Base-by-base conservation (phyloP, 257 asterid species). In the Euphrasia confusa region DNA sequence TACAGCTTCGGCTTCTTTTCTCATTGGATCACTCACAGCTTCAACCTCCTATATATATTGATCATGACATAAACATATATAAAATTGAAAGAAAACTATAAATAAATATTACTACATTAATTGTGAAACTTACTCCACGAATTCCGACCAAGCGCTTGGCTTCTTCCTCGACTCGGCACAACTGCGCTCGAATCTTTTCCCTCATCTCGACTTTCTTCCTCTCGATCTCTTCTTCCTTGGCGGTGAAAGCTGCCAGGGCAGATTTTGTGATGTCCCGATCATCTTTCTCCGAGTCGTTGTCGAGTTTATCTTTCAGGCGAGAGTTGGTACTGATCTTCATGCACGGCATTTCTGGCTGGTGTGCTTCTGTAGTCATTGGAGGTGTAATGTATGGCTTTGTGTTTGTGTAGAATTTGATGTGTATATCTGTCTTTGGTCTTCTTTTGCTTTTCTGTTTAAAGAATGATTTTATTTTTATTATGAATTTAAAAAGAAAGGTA, bases 171-270 rank as follows among this genome's bases (percentile, higher is more conserved):
- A 81, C 81, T 6, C 81, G 97, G 26, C 76, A 83, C 40, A 89
- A 13, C 75, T 83, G 94, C 37, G 86, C 84, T 47, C 78, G 84
- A 52, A 89, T 86, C 68, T 65, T 84, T 67, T 84, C 95, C 71
- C 59, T 75, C 4, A 89, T 79, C 71, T 83, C 92, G 42, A 62
- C 60, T 66, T 83, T 84, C 80, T 78, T 81, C 72, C 78, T 78
- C 86, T 89, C 92, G 69, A 89, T 89, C 77, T 89, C 95, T 11
- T 86, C 94, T 39, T 89, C 97, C 68, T 83, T 89, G 24, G 97
- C 94, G 45, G 75, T 84, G 68, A 89, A 84, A 15, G 81, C 67
- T 1, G 84, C 75, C 10, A 89, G 76, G 4, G 95, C 89, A 7
- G 95, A 89, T 32, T 72, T 82, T 0, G 94, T 68, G 80, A 78